phyloP scores from a whole-genome alignment of 2,329 filamentous ascomycete species.

The Pseudogymnoascus verrucosus region DNA sequence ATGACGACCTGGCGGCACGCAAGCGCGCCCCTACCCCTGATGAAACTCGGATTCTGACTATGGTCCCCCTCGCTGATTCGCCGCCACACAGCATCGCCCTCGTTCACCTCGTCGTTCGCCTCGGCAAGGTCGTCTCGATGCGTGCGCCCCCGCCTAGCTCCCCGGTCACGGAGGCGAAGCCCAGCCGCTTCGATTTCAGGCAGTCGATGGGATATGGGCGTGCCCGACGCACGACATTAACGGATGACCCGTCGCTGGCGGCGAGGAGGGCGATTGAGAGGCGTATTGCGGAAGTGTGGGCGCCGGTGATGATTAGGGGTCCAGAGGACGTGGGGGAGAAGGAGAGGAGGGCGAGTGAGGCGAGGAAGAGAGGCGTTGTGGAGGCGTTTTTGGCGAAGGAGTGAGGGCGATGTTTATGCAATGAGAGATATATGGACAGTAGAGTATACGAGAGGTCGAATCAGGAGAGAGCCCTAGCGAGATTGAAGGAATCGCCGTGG shows the following conservation, averaged over 20 bases:
- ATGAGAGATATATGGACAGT: neutral
- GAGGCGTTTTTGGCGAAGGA: conserved; percentile 54
- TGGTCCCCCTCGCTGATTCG: conserved; percentile 64
- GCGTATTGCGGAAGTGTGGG: conserved; percentile 58
- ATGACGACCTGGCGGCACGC: conserved; percentile 41
- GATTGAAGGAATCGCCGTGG: neutral
- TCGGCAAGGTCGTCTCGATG: conserved; percentile 34
- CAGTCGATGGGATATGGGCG: conserved; percentile 6
- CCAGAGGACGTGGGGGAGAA: conserved; percentile 29
- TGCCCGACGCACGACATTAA: conserved; percentile 26
- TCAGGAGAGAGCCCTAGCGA: neutral
- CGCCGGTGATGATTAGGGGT: conserved; percentile 51
- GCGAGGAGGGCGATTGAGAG: conserved; percentile 52
- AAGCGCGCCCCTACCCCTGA: conserved; percentile 39
- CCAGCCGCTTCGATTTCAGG: neutral
- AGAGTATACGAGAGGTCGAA: neutral
- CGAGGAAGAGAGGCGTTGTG: conserved; percentile 57
- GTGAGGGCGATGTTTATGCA: neutral
- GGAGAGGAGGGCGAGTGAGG: conserved; percentile 52
- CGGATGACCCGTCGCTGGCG: conserved; percentile 40
- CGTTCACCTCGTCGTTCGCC: conserved; percentile 74
- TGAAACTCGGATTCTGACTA: conserved; percentile 51
- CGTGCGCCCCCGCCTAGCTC: neutral
- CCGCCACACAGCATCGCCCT: conserved; percentile 84
- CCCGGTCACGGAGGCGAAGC: neutral